These are phyloP conservation scores for Xylaria sp. DNA, from an alignment of 2,329 filamentous ascomycete genomes.

Conservation along the genomic window DNA sequence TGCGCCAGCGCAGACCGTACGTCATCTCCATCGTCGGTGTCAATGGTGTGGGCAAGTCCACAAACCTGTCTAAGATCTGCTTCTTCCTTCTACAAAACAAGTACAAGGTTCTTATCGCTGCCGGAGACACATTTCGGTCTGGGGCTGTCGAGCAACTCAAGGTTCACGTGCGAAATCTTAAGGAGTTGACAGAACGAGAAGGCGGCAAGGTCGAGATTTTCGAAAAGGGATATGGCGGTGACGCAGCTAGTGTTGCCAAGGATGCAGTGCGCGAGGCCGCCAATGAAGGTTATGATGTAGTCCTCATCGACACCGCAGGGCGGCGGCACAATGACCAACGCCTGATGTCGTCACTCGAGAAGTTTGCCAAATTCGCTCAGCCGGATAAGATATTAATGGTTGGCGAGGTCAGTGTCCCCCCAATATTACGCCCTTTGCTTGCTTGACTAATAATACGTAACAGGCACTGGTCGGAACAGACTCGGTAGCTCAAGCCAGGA, in stretches of 20 bases:
- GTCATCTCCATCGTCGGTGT: slow-evolving; percentile 98
- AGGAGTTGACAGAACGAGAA: slow-evolving; percentile 86
- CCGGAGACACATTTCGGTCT: slow-evolving; percentile 96
- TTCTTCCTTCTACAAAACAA: slow-evolving; percentile 98
- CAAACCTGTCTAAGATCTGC: slow-evolving; percentile 96
- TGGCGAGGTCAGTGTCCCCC: slow-evolving; percentile 61
- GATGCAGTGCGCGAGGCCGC: slow-evolving; percentile 88
- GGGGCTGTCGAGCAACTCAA: slow-evolving; percentile 97
- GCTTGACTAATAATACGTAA: slow-evolving; percentile 33
- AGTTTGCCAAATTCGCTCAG: slow-evolving; percentile 94
- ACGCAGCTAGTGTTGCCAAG: slow-evolving; percentile 93
- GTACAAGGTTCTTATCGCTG: slow-evolving; percentile 92
- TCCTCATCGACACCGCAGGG: slow-evolving; percentile 95
- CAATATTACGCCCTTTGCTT: slow-evolving; percentile 13
- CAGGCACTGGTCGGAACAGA: slow-evolving; percentile 93
- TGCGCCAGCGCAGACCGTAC: slow-evolving; percentile 79
- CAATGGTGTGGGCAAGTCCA: slow-evolving; percentile 98
- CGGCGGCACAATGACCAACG: slow-evolving; percentile 94
- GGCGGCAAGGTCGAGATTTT: slow-evolving; percentile 89
- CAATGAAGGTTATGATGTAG: slow-evolving; percentile 84
- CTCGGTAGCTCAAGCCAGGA: slow-evolving; percentile 92
- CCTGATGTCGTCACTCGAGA: slow-evolving; percentile 95
- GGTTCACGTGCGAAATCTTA: slow-evolving; percentile 93
- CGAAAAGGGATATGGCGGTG: slow-evolving; percentile 97
- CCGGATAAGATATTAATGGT: slow-evolving; percentile 99